phyloP scores from a whole-genome alignment of 805 yeast species.

The Candida germanica region DNA sequence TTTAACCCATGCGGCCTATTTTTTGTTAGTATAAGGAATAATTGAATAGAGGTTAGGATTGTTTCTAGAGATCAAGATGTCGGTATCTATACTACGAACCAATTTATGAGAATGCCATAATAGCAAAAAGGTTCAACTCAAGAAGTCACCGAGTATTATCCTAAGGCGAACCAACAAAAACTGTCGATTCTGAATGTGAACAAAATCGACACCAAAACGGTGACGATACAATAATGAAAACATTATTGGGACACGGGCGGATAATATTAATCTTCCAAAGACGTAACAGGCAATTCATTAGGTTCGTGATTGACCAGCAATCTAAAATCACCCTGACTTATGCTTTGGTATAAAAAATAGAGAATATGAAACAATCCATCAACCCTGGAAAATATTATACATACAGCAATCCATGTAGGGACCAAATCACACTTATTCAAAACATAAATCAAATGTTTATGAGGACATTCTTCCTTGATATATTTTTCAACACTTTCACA shows the following conservation, averaged over 20 bases:
- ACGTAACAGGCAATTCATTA: slow-evolving; percentile 85
- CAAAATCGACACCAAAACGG: slow-evolving; percentile 38
- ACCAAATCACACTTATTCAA: slow-evolving; percentile 97
- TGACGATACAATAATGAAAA: slow-evolving; percentile 20
- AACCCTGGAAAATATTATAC: slow-evolving; percentile 41
- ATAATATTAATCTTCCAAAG: slow-evolving; percentile 83
- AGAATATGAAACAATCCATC: neutral
- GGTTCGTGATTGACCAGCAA: slow-evolving; percentile 23
- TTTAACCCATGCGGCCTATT: slow-evolving; percentile 98
- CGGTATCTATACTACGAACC: slow-evolving; percentile 88
- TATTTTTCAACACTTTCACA: slow-evolving; percentile 92
- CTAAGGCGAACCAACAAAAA: slow-evolving; percentile 42
- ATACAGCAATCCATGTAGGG: slow-evolving; percentile 99
- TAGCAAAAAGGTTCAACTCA: slow-evolving; percentile 68
- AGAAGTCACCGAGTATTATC: slow-evolving; percentile 57
- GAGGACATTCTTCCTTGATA: slow-evolving; percentile 90
- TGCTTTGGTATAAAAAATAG: slow-evolving; percentile 60
- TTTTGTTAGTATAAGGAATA: slow-evolving; percentile 18
- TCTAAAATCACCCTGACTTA: slow-evolving; percentile 70
- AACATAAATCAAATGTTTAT: slow-evolving; percentile 91
- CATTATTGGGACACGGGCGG: slow-evolving; percentile 55
- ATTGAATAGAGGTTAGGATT: neutral
- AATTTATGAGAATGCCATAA: slow-evolving; percentile 21
- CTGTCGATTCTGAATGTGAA: slow-evolving; percentile 29
- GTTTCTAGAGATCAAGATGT: slow-evolving; percentile 40